A percentile compares a stretch with the other conserved stretches of the same genome.
phyloP scores from a whole-genome alignment of 352 stramenopile genomes.

The Globisporangium alternatum region DNA sequence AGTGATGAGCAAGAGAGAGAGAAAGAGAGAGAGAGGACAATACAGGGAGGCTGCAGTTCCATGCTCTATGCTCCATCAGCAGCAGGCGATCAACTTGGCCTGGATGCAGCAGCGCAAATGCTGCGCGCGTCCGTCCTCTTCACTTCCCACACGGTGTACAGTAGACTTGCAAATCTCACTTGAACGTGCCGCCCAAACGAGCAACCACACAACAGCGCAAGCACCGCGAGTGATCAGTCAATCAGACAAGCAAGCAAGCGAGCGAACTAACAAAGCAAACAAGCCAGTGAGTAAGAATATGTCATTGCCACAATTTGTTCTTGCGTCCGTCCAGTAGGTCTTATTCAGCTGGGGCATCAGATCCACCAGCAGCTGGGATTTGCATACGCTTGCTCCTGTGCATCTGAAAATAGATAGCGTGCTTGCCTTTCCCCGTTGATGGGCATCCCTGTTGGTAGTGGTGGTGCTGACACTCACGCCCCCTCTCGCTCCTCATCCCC shows the following conservation, averaged over 20 bases:
- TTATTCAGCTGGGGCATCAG: neutral
- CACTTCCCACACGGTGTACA: neutral
- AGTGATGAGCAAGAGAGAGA: neutral
- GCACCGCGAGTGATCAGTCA: no score
- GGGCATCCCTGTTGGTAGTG: neutral
- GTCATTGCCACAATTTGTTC: no score
- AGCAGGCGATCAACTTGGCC: neutral
- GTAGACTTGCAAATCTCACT: neutral
- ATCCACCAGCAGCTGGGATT: neutral
- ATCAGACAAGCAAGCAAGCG: neutral
- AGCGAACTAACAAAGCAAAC: neutral
- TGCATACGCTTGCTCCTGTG: neutral
- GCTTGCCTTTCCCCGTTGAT: neutral
- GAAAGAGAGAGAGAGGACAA: neutral
- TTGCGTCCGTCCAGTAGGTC: neutral
- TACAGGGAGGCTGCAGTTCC: neutral
- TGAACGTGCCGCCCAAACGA: neutral
- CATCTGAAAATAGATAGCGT: neutral
- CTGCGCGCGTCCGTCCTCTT: neutral
- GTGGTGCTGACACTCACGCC: neutral
- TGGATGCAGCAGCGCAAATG: neutral
- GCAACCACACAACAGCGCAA: neutral
- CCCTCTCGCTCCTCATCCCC: neutral
- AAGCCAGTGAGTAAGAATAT: neutral
- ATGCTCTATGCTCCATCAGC: neutral